Evolutionary conservation across 345 rosid genomes (phyloP).

Genomic region (Lumnitzera racemosa): DNA sequence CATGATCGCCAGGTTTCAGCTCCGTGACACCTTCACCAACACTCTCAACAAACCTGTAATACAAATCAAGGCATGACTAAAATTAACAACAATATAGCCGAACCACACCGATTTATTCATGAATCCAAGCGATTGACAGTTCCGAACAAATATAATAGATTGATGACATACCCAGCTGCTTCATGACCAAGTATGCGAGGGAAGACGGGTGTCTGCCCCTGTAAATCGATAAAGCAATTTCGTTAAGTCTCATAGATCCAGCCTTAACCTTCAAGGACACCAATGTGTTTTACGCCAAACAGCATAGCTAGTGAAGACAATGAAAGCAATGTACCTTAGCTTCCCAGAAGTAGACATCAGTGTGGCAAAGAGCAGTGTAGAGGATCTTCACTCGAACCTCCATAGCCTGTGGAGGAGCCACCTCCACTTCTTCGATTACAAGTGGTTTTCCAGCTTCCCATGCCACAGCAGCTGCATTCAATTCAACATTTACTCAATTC

Average conservation of each 20-base stretch:
- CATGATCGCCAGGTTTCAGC: conserved; percentile 31
- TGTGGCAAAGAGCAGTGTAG: conserved; percentile 34
- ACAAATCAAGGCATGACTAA: neutral
- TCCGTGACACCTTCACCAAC: conserved; percentile 32
- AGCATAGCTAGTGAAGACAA: neutral
- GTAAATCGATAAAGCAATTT: neutral
- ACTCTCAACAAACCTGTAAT: conserved; percentile 30
- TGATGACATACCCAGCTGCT: conserved; percentile 25
- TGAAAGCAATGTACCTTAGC: conserved; percentile 23
- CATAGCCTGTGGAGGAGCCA: conserved; percentile 40
- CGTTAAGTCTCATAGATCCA: neutral
- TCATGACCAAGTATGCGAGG: conserved; percentile 37
- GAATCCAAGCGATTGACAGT: neutral
- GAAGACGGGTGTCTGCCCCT: conserved; percentile 33
- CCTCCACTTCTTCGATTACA: conserved; percentile 42
- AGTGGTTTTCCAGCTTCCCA: conserved; percentile 59
- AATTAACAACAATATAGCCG: neutral
- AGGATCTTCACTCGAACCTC: conserved; percentile 37
- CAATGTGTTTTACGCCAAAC: neutral
- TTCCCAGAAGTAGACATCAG: conserved; percentile 50
- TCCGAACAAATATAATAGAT: neutral
- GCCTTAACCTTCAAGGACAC: neutral
- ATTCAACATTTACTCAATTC: neutral
- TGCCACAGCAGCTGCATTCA: conserved; percentile 34
- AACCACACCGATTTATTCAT: neutral